Base-by-base conservation (phyloP, 2,329 filamentous ascomycete genomes). In the Tolypocladium tropicale region DNA sequence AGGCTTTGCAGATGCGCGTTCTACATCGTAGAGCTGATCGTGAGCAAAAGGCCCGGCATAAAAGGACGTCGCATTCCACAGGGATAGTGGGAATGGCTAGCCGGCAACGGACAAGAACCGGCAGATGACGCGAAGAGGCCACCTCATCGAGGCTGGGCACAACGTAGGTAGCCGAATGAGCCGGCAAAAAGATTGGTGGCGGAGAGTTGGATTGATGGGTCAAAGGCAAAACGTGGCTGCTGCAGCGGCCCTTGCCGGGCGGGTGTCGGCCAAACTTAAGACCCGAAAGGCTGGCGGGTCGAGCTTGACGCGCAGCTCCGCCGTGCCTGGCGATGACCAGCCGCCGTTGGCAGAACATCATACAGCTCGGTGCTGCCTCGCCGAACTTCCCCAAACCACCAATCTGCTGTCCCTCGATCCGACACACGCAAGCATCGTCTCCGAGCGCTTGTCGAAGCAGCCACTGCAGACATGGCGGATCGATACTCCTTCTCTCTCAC, bases 401-500 rank as follows among this genome's bases (percentile, higher is more conserved):
- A 51, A 52, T 57, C 21, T 53, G 53, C 60, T 52, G 36, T 32
- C 56, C 52, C 56, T 57, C 33, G 46, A 57, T 53, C 54, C 55
- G 55, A 61, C 58, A 57, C 54, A 54, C 57, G 54, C 54, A 56
- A 41, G 25, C 9, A 28, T 16, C 25, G 25, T 53, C 48, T 43
- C 53, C 7, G 28, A 30, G 37, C 41, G 12, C 39, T 51, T 21
- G 9, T 41, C 36, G 48, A 55, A 3, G 7, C 34, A 60, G 55
- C 43, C 58, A 32, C 53, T 62, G 59, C 66, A 69, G 78, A 63
- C 71, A 99, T 99, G 93, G 93, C 94, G 70, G 94, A 99, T 77
- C 84, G 94, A 80, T 99, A 99, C 77, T 96, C 93, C 56, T 99
- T 99, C 85, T 99, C 94, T 58, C 83, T 99, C 72, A 99, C 94